Evolutionary conservation across 768 basidiomycete species (phyloP).

Genomic region (Suillus tomentosus): DNA sequence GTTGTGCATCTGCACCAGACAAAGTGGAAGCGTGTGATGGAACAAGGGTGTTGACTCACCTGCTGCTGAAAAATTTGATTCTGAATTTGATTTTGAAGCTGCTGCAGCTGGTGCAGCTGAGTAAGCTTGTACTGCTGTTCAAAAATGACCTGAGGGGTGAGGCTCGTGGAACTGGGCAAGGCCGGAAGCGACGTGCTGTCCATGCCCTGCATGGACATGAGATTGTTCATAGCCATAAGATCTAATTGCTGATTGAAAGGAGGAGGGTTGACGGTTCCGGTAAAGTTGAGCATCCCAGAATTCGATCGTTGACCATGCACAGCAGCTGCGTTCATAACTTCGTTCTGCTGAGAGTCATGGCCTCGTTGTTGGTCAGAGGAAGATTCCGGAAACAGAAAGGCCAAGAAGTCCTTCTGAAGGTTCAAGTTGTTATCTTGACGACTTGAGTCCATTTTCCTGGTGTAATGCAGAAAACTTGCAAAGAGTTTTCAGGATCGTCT

Average conservation of each 20-base stretch:
- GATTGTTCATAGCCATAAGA: constrained; percentile 43
- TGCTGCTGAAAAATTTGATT: constrained; percentile 90
- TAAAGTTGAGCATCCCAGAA: constrained; percentile 6
- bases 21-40: constrained; percentile 23
- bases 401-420: constrained; percentile 36
- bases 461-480: background rate
- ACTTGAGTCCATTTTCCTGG: constrained; percentile 26
- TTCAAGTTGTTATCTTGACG: constrained; percentile 29
- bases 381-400: constrained; percentile 36
- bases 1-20: background rate
- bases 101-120: constrained; percentile 76
- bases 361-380: constrained; percentile 27
- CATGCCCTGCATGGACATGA: constrained; percentile 52
- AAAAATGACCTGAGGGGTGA: constrained; percentile 53
- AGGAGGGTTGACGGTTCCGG: constrained; percentile 15
- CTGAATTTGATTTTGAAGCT: constrained; percentile 83
- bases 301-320: constrained; percentile 20
- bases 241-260: constrained; percentile 45
- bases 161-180: constrained; percentile 23
- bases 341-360: constrained; percentile 26
- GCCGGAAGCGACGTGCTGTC: constrained; percentile 25
- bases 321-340: constrained; percentile 8
- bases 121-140: constrained; percentile 80
- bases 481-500: background rate
- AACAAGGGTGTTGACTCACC: constrained; percentile 43